Evolutionary conservation across 257 asterid species (phyloP).

Genomic region (Agastache rugosa): DNA sequence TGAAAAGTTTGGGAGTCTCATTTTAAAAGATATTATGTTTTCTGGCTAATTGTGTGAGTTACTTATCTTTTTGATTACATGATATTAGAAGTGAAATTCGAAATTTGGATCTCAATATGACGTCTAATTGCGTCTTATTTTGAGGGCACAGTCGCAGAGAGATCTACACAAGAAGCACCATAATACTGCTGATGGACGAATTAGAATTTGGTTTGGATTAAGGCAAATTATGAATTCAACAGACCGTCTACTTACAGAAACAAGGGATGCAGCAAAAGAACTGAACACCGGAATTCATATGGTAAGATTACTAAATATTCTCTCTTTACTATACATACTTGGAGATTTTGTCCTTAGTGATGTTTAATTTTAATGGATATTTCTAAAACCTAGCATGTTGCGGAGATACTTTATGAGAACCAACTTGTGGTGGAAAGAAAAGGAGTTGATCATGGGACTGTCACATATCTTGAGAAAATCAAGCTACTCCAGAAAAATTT

Average conservation of each 20-base stretch:
- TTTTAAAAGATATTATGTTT: too few species aligned
- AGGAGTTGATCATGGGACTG: constrained; percentile 77
- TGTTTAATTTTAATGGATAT: background rate
- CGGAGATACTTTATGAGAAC: constrained; percentile 85
- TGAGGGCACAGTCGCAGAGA: constrained; percentile 62
- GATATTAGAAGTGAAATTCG: background rate
- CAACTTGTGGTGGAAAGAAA: constrained; percentile 59
- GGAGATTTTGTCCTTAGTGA: constrained; percentile 1
- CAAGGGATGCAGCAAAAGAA: constrained; percentile 75
- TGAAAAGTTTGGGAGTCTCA: background rate
- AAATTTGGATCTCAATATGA: background rate
- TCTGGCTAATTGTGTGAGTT: background rate
- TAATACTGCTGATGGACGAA: constrained; percentile 74
- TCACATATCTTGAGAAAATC: constrained; percentile 68
- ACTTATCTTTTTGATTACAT: background rate
- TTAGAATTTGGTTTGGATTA: constrained; percentile 81
- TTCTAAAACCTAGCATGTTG: constrained; percentile 62
- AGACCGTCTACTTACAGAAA: constrained; percentile 60
- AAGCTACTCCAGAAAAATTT: constrained; percentile 61
- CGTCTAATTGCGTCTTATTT: background rate
- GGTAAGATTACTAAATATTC: constrained; percentile 46
- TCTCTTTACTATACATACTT: background rate
- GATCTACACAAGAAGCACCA: constrained; percentile 66
- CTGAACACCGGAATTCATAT: constrained; percentile 80
- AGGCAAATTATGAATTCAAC: constrained; percentile 84